A percentile compares a stretch with the other conserved stretches of the same genome.
Conservation (phyloP, 768 basidiomycete genomes). For the Boletus coccyginus region DNA sequence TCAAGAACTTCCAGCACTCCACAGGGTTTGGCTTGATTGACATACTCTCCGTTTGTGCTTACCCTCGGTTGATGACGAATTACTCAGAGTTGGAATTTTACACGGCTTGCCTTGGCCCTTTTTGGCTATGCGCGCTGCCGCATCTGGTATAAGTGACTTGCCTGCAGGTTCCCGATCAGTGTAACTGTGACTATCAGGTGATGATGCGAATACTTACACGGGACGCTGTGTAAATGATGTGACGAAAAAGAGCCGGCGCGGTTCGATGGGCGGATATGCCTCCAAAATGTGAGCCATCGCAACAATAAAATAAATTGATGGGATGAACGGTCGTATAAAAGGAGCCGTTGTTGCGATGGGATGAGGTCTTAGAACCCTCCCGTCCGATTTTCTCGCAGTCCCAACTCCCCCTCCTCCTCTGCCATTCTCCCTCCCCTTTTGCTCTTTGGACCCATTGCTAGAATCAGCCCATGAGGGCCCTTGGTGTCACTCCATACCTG, state of each 20-base stretch:
- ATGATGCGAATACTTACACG: constrained; percentile 9
- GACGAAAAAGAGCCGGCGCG: constrained; percentile 18
- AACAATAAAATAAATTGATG: constrained; percentile 4
- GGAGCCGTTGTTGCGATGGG: constrained; percentile 2
- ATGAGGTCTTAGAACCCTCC: background rate
- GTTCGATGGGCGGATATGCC: constrained; percentile 5
- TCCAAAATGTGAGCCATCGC: constrained; percentile 4
- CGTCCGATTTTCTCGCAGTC: constrained; percentile 24
- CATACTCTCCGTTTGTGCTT: background rate
- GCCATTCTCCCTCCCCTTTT: background rate
- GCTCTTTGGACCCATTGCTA: constrained; percentile 8
- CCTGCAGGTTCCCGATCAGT: constrained; percentile 25
- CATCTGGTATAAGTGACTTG: constrained; percentile 1
- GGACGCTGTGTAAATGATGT: constrained; percentile 17
- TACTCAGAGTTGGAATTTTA: background rate
- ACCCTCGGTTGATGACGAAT: background rate
- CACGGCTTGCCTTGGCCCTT: background rate
- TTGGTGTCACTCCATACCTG: constrained; percentile 30
- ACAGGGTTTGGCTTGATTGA: background rate
- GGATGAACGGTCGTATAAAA: constrained; percentile 17
- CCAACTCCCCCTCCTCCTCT: background rate
- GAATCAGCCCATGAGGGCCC: constrained; percentile 13
- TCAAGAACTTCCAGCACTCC: too few species aligned
- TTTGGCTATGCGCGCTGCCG: background rate
- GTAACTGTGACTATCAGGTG: constrained; percentile 13